A percentile compares a stretch with the other conserved stretches of the same genome.
These are phyloP conservation scores for Acacia concinna DNA, from an alignment of 331 rosid genomes.

Conservation along the genomic window DNA sequence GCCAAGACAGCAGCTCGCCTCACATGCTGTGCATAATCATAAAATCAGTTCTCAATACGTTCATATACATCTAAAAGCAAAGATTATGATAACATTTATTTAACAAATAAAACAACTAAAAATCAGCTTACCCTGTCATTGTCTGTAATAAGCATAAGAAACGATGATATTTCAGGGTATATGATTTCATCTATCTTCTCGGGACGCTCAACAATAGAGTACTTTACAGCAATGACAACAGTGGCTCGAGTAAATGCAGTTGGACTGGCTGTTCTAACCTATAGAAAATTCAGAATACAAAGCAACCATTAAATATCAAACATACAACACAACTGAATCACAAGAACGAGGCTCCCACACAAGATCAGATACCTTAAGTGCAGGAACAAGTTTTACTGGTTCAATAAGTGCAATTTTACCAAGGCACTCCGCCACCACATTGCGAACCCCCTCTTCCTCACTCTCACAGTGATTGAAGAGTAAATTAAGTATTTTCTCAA, in stretches of 20 bases:
- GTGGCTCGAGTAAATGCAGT: slow-evolving; percentile 99
- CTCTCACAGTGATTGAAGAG: slow-evolving; percentile 97
- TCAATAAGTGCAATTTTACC: slow-evolving; percentile 96
- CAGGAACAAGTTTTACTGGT: slow-evolving; percentile 94
- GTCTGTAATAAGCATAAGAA: slow-evolving; percentile 96
- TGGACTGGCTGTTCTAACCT: slow-evolving; percentile 87
- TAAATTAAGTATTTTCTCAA: slow-evolving; percentile 89
- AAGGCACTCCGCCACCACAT: slow-evolving; percentile 95
- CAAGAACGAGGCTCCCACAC: background rate
- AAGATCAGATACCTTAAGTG: slow-evolving; percentile 75
- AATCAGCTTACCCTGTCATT: slow-evolving; percentile 77
- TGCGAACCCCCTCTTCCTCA: slow-evolving; percentile 98
- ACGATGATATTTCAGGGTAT: slow-evolving; percentile 91
- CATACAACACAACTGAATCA: slow-evolving; percentile 19
- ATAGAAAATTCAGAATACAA: slow-evolving; percentile 22
- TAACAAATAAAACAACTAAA: slow-evolving; percentile 9
- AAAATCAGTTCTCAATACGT: slow-evolving; percentile 30
- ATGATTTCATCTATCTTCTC: slow-evolving; percentile 95
- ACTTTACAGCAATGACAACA: slow-evolving; percentile 96
- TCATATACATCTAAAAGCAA: slow-evolving; percentile 7
- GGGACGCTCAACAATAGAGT: slow-evolving; percentile 94
- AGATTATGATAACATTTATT: slow-evolving; percentile 7
- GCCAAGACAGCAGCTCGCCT: slow-evolving; percentile 99
- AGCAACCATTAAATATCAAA: slow-evolving; percentile 28
- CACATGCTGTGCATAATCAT: slow-evolving; percentile 78